Evolutionary conservation across 2,329 filamentous ascomycete genomes (phyloP).

Genomic region (Calonectria crousiana): DNA sequence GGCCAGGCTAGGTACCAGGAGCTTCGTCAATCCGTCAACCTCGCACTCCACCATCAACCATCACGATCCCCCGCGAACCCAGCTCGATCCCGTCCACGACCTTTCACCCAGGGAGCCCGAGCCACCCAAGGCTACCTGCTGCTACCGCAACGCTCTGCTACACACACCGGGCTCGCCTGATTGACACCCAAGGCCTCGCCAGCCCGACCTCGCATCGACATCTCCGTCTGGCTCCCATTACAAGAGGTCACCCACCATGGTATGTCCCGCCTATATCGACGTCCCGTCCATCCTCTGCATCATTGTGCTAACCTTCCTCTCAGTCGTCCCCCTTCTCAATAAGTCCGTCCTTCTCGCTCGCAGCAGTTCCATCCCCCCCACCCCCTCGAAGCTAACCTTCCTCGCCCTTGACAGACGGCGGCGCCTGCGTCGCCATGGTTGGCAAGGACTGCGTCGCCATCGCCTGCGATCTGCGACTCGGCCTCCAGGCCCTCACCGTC

Average conservation of each 20-base stretch:
- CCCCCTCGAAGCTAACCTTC: slow-evolving; percentile 22
- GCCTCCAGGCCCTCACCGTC: slow-evolving; percentile 94
- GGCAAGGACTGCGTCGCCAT: slow-evolving; percentile 99
- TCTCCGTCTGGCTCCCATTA: slow-evolving; percentile 29
- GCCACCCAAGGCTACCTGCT: background rate
- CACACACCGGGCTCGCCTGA: slow-evolving; percentile 19
- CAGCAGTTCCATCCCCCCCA: slow-evolving; percentile 4
- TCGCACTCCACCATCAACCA: slow-evolving; percentile 32
- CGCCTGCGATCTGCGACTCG: slow-evolving; percentile 97
- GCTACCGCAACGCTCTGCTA: background rate
- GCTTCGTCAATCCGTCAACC: slow-evolving; percentile 28
- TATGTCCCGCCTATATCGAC: slow-evolving; percentile 34
- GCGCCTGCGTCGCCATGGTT: slow-evolving; percentile 98
- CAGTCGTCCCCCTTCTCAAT: slow-evolving; percentile 95
- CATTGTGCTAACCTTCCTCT: slow-evolving; percentile 46
- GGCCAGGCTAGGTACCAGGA: slow-evolving; percentile 29
- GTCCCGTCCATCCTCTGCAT: background rate
- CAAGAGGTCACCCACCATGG: slow-evolving; percentile 46
- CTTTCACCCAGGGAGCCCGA: background rate
- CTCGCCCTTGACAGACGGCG: slow-evolving; percentile 71
- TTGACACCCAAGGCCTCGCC: slow-evolving; percentile 36
- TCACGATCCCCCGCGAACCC: slow-evolving; percentile 30
- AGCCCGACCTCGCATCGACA: slow-evolving; percentile 36
- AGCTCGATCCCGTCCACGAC: background rate
- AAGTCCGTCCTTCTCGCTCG: slow-evolving; percentile 70